A percentile compares a stretch with the other conserved stretches of the same genome.
phyloP scores from a whole-genome alignment of 1,284 basidiomycete genomes.

The Boletus sp. region DNA sequence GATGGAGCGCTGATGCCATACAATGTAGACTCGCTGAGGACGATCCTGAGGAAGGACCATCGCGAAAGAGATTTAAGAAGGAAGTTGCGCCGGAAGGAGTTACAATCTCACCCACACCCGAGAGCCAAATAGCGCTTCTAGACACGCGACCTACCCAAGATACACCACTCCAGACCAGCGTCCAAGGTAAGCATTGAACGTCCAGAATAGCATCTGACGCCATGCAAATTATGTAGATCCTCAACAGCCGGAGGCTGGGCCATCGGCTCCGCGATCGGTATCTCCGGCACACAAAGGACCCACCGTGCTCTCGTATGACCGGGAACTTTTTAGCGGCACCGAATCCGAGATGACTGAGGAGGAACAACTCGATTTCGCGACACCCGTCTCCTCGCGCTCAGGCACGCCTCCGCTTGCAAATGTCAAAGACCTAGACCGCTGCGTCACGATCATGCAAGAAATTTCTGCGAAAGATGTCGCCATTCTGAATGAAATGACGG shows the following conservation, averaged over 20 bases:
- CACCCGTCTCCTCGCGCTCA: slow-evolving; percentile 25
- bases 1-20: not conserved
- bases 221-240: not conserved
- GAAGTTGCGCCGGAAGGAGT: not conserved
- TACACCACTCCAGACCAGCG: not conserved
- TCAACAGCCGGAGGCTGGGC: not conserved
- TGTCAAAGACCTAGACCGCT: slow-evolving; percentile 20
- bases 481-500: slow-evolving; percentile 12
- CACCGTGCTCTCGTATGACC: slow-evolving; percentile 8
- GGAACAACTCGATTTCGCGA: slow-evolving; percentile 23
- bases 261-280: slow-evolving; percentile 1
- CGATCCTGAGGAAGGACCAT: slow-evolving; percentile 9
- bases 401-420: slow-evolving; percentile 22
- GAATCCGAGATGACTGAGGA: slow-evolving; percentile 27
- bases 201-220: not conserved
- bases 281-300: not conserved
- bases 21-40: slow-evolving; percentile 12
- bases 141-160: not conserved
- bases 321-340: slow-evolving; percentile 19
- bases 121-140: not conserved
- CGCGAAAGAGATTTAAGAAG: slow-evolving; percentile 17
- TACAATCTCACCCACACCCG: not conserved
- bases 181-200: slow-evolving; percentile 6
- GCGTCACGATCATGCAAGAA: slow-evolving; percentile 28
- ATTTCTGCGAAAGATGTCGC: slow-evolving; percentile 20